Evolutionary conservation across 129 eudicot species (phyloP).

Genomic region (Lonicera japonica): DNA sequence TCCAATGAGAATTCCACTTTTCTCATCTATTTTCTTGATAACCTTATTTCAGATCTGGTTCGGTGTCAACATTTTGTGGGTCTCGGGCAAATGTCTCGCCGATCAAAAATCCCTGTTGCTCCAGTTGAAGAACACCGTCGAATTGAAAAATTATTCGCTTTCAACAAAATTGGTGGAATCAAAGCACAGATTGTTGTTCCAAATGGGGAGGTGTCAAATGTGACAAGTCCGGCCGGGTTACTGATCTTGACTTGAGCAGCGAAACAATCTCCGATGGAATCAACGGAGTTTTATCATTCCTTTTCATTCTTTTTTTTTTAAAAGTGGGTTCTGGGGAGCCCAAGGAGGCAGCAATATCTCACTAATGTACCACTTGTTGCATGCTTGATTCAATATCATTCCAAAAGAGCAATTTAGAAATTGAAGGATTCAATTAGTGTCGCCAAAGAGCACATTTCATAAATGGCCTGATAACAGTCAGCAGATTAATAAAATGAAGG

Average conservation of each 20-base stretch:
- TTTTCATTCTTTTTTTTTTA: no score
- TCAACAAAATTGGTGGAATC: conserved; percentile 48
- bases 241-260: conserved; percentile 34
- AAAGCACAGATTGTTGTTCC: conserved; percentile 40
- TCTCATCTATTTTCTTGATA: conserved; percentile 22
- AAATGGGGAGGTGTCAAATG: conserved; percentile 42
- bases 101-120: conserved; percentile 36
- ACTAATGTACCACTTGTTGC: no score
- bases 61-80: conserved; percentile 1
- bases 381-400: no score
- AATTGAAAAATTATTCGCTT: conserved; percentile 4
- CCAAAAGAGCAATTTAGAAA: no score
- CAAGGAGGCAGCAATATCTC: no score
- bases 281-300: no score
- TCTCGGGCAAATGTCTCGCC: conserved; percentile 28
- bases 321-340: no score
- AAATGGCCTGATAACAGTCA: no score
- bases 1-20: conserved; percentile 30
- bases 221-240: conserved; percentile 28
- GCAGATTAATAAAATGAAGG: no score
- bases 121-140: conserved; percentile 22
- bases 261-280: conserved; percentile 30
- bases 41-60: conserved; percentile 10
- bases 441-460: no score
- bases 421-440: no score